phyloP scores from a whole-genome alignment of 495 filamentous ascomycete genomes.

The Hypomontagnella monticulosa region DNA sequence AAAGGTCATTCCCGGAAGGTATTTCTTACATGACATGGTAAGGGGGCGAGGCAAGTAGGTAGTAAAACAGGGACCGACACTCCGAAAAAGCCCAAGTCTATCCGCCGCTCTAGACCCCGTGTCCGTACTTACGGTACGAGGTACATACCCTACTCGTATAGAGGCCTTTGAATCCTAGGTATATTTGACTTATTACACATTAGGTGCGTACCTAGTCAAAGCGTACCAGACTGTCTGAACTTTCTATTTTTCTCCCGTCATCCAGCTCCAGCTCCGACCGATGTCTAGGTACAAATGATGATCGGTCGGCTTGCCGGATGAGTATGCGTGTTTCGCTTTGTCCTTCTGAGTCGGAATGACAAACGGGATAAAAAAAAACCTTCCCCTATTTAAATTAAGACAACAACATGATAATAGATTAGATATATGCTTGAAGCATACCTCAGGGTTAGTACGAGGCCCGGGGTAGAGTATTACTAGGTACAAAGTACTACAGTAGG shows the following conservation, averaged over 20 bases:
- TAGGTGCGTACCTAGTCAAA: slow-evolving; percentile 21
- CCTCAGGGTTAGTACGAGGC: too few relatives aligned
- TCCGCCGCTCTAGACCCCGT: slow-evolving; percentile 37
- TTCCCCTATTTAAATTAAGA: slow-evolving; percentile 1
- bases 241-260: slow-evolving; percentile 23
- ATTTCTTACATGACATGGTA: slow-evolving; percentile 15
- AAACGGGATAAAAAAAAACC: slow-evolving; percentile 2
- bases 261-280: slow-evolving; percentile 1
- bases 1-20: slow-evolving; percentile 4
- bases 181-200: slow-evolving; percentile 7
- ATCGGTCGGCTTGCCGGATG: slow-evolving; percentile 26
- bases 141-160: neutral
- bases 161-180: neutral
- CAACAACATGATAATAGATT: neutral
- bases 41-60: slow-evolving; percentile 18
- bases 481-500: too few relatives aligned
- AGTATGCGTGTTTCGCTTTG: neutral
- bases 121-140: slow-evolving; percentile 35
- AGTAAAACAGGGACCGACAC: slow-evolving; percentile 42
- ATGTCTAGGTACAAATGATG: slow-evolving; percentile 4
- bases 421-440: neutral
- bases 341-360: slow-evolving; percentile 1
- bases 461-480: too few relatives aligned
- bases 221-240: slow-evolving; percentile 3
- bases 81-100: slow-evolving; percentile 36